Evolutionary conservation across 2,329 filamentous ascomycete species (phyloP), one percentile per base, ranked within the genome.

Genomic region (Tolypocladium album): DNA sequence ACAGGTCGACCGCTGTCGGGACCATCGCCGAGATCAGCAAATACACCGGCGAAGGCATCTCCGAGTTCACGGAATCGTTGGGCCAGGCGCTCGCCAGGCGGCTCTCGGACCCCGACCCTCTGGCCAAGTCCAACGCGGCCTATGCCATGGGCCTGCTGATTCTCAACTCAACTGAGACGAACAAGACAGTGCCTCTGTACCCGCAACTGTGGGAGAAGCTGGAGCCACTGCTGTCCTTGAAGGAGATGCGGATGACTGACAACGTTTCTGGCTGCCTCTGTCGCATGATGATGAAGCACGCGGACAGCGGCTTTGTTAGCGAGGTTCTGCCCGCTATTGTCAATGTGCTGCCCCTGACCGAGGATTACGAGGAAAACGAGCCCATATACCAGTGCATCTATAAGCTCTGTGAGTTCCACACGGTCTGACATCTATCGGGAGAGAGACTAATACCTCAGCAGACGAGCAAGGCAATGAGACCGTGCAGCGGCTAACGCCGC

Each of bases 331-430:
- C 93, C 34, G 86, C 85, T 1, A 77, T 97, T 36, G 83, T 95
- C 60, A 83, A 84, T 62, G 82, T 92, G 36, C 83, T 97, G 43
- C 94, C 94, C 12, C 81, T 97, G 63, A 90, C 89, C 74, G 92
- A 96, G 71, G 94, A 97, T 74, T 97, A 85, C 68, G 92, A 97
- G 75, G 94, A 97, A 83, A 97, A 99, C 76, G 90, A 90, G 68
- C 92, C 94, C 11, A 87, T 97, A 62, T 99, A 88, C 77, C 84
- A 88, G 73, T 95, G 92, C 84, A 88, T 99, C 69, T 88, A 90
- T 74, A 87, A 89, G 74, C 83, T 97, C 64, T 97, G 85, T 88
- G 80, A 79, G 86, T 83, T 40, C 50, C 57, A 56, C 42, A 52
- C 34, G 36, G 4, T 36, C 24, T 24, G 27, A 31, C 36, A 20